Percentiles rank a stretch among this genome's conserved stretches.
These are phyloP conservation scores for Basipetospora chlamydospora DNA, from an alignment of 2,329 filamentous ascomycete species.

Conservation along the genomic window DNA sequence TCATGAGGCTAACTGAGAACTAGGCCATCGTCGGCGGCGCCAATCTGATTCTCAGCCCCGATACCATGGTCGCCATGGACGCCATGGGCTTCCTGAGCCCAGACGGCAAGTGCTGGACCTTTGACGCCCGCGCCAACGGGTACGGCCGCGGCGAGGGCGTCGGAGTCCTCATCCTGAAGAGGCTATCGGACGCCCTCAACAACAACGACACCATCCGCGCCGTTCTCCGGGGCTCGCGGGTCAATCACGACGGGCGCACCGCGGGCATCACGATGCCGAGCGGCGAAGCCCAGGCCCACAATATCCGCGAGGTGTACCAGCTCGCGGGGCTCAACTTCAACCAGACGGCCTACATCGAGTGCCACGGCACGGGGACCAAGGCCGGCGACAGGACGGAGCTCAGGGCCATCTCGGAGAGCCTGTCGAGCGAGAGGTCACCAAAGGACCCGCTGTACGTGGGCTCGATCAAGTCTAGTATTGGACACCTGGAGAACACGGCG, in stretches of 20 bases:
- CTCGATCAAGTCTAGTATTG: constrained; percentile 35
- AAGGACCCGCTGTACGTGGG: constrained; percentile 33
- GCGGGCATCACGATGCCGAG: constrained; percentile 43
- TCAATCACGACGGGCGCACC: constrained; percentile 42
- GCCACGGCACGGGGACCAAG: constrained; percentile 17
- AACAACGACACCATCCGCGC: constrained; percentile 40
- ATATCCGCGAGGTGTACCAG: constrained; percentile 23
- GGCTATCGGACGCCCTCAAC: constrained; percentile 34
- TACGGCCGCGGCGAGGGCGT: constrained; percentile 49
- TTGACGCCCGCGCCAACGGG: constrained; percentile 22
- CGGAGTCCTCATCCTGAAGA: constrained; percentile 40
- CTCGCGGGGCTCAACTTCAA: constrained; percentile 14
- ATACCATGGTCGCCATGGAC: constrained; percentile 23
- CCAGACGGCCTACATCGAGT: constrained; percentile 15
- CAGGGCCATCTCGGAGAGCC: constrained; percentile 33
- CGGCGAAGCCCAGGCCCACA: constrained; percentile 26
- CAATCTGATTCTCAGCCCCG: constrained; percentile 31
- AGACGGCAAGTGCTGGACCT: constrained; percentile 33
- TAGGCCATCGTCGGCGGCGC: constrained; percentile 24
- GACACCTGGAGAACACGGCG: constrained; percentile 35
- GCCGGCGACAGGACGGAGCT: constrained; percentile 19
- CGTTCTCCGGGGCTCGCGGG: constrained; percentile 32
- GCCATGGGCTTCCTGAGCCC: constrained; percentile 26
- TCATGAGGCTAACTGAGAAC: constrained; percentile 8
- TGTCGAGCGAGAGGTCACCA: constrained; percentile 34